phyloP scores from a whole-genome alignment of 176 grass and related monocot species.

The Avena eriantha region DNA sequence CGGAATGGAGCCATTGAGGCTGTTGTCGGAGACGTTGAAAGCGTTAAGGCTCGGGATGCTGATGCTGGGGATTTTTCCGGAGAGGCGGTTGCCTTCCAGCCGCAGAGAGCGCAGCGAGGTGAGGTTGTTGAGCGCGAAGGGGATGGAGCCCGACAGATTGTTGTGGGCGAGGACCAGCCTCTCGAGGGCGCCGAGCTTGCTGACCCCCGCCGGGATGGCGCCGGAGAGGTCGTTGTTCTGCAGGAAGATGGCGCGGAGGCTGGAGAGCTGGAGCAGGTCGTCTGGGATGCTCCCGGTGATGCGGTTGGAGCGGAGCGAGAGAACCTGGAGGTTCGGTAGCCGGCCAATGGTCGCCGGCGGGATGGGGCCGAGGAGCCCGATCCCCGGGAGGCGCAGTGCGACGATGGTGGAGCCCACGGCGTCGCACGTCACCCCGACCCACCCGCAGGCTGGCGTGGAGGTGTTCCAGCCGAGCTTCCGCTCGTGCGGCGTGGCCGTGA shows the following conservation, averaged over 20 bases:
- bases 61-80: constrained; percentile 81
- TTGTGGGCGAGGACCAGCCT: constrained; percentile 76
- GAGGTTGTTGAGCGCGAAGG: constrained; percentile 83
- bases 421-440: constrained; percentile 83
- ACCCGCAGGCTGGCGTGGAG: constrained; percentile 64
- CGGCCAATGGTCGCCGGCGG: constrained; percentile 57
- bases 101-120: constrained; percentile 47
- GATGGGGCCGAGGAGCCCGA: constrained; percentile 72
- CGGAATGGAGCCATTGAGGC: constrained; percentile 88
- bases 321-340: constrained; percentile 55
- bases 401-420: constrained; percentile 50
- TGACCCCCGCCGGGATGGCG: constrained; percentile 44
- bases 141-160: constrained; percentile 70
- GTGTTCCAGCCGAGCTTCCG: constrained; percentile 70
- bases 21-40: constrained; percentile 87
- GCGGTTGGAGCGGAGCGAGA: constrained; percentile 88
- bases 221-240: constrained; percentile 68
- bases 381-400: constrained; percentile 63
- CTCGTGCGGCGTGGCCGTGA: constrained; percentile 67
- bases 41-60: constrained; percentile 53
- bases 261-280: constrained; percentile 55
- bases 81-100: constrained; percentile 66
- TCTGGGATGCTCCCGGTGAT: constrained; percentile 60
- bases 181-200: constrained; percentile 42
- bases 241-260: constrained; percentile 59